phyloP scores from a whole-genome alignment of 305 asterid genomes.

The Fraxinus floribunda region DNA sequence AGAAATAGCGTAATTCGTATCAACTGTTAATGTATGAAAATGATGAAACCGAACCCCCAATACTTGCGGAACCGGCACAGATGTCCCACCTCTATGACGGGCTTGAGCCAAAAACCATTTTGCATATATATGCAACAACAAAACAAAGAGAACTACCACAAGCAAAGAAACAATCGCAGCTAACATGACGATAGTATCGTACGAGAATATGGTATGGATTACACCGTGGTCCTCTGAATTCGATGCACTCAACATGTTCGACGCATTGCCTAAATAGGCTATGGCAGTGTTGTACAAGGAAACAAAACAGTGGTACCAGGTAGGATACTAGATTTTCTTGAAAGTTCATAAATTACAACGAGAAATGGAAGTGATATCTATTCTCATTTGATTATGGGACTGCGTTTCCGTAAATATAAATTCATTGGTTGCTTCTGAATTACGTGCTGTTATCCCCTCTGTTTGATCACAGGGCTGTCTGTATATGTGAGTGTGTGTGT shows the following conservation, averaged over 20 bases:
- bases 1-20: constrained; percentile 8
- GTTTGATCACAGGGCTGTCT: neutral
- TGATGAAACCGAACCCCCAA: constrained; percentile 29
- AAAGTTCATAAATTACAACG: neutral
- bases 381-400: neutral
- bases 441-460: neutral
- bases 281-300: neutral
- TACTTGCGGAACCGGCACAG: constrained; percentile 18
- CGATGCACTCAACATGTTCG: neutral
- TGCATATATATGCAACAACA: constrained; percentile 47
- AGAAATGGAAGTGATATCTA: neutral
- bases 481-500: neutral
- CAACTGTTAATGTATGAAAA: constrained; percentile 5
- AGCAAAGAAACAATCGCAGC: constrained; percentile 45
- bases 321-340: neutral
- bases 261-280: neutral
- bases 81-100: constrained; percentile 17
- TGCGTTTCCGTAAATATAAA: constrained; percentile 32
- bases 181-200: constrained; percentile 38
- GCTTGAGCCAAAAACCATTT: constrained; percentile 39
- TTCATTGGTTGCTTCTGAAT: neutral
- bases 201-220: constrained; percentile 24
- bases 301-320: constrained; percentile 27
- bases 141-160: constrained; percentile 41
- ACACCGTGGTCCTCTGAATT: neutral